Conservation (phyloP, 2,329 filamentous ascomycete genomes). For the Pseudofabraea citricarpa region DNA sequence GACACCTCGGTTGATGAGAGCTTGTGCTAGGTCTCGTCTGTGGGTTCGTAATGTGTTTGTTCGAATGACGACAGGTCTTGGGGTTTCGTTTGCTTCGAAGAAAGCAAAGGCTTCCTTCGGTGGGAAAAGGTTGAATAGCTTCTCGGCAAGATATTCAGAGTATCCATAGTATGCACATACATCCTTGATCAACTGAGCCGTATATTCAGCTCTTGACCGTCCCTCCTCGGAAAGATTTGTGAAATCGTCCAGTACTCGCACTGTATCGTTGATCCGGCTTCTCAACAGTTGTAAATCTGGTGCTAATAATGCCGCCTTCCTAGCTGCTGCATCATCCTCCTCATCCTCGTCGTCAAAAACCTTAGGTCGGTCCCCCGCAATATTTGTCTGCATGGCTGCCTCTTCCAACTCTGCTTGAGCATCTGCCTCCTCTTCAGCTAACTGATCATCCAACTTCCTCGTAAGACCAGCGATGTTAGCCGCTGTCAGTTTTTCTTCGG, state of each 20-base stretch:
- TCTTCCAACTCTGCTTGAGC: constrained; percentile 84
- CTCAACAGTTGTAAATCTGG: constrained; percentile 88
- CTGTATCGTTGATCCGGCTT: constrained; percentile 85
- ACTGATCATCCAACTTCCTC: constrained; percentile 73
- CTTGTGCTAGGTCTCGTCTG: constrained; percentile 77
- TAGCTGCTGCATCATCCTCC: constrained; percentile 53
- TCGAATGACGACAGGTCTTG: constrained; percentile 88
- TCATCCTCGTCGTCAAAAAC: constrained; percentile 60
- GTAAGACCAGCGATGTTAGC: constrained; percentile 95
- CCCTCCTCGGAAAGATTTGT: constrained; percentile 73
- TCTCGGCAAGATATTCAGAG: constrained; percentile 89
- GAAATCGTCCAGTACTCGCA: constrained; percentile 88
- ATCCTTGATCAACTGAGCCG: constrained; percentile 79
- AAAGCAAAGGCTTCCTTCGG: constrained; percentile 94
- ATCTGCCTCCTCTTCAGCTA: constrained; percentile 73
- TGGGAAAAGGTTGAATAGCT: constrained; percentile 88
- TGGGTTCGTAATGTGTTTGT: constrained; percentile 88
- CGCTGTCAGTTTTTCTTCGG: constrained; percentile 85
- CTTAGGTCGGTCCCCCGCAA: constrained; percentile 68
- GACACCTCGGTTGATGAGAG: constrained; percentile 92
- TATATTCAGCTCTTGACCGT: constrained; percentile 84
- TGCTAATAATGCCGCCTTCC: constrained; percentile 63
- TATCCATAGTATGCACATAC: constrained; percentile 97
- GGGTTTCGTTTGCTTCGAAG: constrained; percentile 97
- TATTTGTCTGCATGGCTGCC: constrained; percentile 86